phyloP scores from a whole-genome alignment of 441 rosid species.

The Biscutella laevigata region DNA sequence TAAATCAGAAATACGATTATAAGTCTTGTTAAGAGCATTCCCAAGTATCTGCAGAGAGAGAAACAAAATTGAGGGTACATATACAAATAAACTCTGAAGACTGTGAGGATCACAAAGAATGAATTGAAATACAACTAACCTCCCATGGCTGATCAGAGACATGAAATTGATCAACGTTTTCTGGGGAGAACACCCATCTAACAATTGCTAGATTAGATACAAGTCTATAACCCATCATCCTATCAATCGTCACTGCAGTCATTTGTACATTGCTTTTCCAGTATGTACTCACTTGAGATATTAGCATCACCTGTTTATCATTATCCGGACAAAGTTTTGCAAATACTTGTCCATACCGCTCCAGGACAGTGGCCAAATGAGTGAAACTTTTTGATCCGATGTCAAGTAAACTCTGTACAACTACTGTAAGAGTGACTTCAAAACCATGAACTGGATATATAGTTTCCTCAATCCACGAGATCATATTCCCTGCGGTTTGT shows the following conservation, averaged over 20 bases:
- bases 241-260: constrained; percentile 84
- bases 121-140: constrained; percentile 35
- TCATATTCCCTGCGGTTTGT: constrained; percentile 68
- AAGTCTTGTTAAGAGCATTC: constrained; percentile 88
- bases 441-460: constrained; percentile 65
- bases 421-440: constrained; percentile 58
- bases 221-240: constrained; percentile 99
- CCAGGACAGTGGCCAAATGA: constrained; percentile 85
- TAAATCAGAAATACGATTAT: constrained; percentile 79
- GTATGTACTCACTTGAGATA: constrained; percentile 76
- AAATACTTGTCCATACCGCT: constrained; percentile 90
- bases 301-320: constrained; percentile 70
- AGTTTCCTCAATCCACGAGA: constrained; percentile 75
- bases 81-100: neutral
- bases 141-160: constrained; percentile 89
- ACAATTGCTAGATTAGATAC: constrained; percentile 90
- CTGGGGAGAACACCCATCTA: constrained; percentile 87
- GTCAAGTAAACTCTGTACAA: constrained; percentile 78
- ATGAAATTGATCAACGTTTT: constrained; percentile 76
- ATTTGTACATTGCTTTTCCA: constrained; percentile 87
- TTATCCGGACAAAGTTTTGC: constrained; percentile 65
- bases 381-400: constrained; percentile 98
- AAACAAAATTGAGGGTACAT: neutral
- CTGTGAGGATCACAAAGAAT: neutral
- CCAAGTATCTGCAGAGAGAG: constrained; percentile 56